These are phyloP conservation scores for Rhizoclosmatium globosum DNA, from an alignment of 192 early-diverging fungal genomes.

Conservation along the genomic window DNA sequence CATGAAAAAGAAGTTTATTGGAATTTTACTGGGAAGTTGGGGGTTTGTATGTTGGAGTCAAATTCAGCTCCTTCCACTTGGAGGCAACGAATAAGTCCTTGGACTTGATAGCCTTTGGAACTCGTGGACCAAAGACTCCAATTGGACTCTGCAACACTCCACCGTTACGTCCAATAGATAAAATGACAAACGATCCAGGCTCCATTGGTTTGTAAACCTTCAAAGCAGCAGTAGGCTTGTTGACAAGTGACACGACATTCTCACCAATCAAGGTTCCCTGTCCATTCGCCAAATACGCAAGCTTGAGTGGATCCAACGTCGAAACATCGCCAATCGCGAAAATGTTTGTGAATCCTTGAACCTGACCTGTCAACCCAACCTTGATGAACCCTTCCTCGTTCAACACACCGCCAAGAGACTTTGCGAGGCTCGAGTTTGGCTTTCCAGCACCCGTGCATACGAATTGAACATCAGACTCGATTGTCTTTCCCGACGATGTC, in stretches of 20 bases:
- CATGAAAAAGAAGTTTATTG: no score
- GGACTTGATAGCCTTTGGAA: background rate
- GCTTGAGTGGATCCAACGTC: slow-evolving; percentile 54
- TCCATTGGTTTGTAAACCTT: slow-evolving; percentile 27
- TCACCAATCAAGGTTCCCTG: slow-evolving; percentile 33
- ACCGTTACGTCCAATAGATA: slow-evolving; percentile 17
- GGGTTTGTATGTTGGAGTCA: background rate
- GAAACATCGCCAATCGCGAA: slow-evolving; percentile 80
- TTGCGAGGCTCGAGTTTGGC: slow-evolving; percentile 71
- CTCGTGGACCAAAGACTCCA: background rate
- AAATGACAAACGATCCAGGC: slow-evolving; percentile 3
- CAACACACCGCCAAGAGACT: slow-evolving; percentile 61
- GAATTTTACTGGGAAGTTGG: no score
- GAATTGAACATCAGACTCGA: slow-evolving; percentile 70
- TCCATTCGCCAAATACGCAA: slow-evolving; percentile 13
- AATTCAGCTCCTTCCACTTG: background rate
- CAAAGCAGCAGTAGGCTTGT: slow-evolving; percentile 1
- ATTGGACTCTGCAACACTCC: background rate
- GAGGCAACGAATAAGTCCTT: background rate
- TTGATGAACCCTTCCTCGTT: slow-evolving; percentile 67
- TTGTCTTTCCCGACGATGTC: slow-evolving; percentile 50
- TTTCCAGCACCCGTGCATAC: slow-evolving; percentile 75
- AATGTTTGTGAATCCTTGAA: slow-evolving; percentile 64
- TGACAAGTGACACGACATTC: slow-evolving; percentile 41
- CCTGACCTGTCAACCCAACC: slow-evolving; percentile 76